phyloP scores from a whole-genome alignment of 768 basidiomycete genomes.

The Agaricus subrufescens region DNA sequence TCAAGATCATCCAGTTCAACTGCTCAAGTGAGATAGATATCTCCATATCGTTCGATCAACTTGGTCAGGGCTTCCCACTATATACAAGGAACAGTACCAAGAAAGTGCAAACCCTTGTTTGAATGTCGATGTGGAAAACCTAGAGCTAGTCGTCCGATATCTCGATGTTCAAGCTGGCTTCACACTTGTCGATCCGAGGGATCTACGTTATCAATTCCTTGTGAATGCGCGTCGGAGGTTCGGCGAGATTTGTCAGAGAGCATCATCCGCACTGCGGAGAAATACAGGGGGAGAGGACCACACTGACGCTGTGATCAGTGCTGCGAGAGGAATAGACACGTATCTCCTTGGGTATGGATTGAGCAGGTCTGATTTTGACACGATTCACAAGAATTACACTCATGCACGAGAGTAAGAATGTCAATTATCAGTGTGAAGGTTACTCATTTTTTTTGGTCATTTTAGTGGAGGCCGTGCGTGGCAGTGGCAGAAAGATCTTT shows the following conservation, averaged over 20 bases:
- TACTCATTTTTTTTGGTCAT: constrained; percentile 25
- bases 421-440: neutral
- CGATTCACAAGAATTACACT: constrained; percentile 64
- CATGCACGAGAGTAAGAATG: constrained; percentile 53
- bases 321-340: constrained; percentile 70
- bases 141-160: constrained; percentile 63
- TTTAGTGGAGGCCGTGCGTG: constrained; percentile 53
- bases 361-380: constrained; percentile 51
- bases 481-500: constrained; percentile 70
- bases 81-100: constrained; percentile 57
- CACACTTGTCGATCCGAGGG: constrained; percentile 64
- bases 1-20: neutral
- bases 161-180: constrained; percentile 73
- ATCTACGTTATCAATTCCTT: constrained; percentile 70
- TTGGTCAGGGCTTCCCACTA: constrained; percentile 72
- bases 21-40: constrained; percentile 34
- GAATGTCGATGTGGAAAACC: constrained; percentile 57
- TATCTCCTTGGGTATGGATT: constrained; percentile 72
- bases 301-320: constrained; percentile 76
- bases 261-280: constrained; percentile 59
- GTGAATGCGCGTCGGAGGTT: constrained; percentile 54
- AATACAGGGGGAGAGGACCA: constrained; percentile 71
- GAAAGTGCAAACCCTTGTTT: constrained; percentile 52
- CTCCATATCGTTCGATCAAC: constrained; percentile 70
- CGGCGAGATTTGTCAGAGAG: constrained; percentile 62